These are phyloP conservation scores for Cardamine occulta DNA, from an alignment of 345 rosid genomes.

Conservation along the genomic window DNA sequence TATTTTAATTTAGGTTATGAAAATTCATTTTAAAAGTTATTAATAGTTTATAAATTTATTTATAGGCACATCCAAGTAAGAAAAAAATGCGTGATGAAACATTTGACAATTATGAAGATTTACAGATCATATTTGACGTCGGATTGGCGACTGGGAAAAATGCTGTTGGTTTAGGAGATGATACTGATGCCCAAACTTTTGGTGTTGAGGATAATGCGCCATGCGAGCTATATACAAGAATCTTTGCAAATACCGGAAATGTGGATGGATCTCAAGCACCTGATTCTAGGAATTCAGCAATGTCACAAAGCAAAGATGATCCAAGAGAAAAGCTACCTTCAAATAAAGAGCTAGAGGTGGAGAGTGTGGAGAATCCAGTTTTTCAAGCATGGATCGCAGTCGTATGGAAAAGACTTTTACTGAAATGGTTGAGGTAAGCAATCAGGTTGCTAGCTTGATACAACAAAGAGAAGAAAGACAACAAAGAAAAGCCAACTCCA, in stretches of 20 bases:
- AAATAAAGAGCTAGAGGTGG: not conserved
- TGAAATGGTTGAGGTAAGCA: not conserved
- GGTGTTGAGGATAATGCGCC: too few relatives aligned
- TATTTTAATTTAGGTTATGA: too few relatives aligned
- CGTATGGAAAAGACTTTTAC: not conserved
- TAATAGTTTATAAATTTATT: not conserved
- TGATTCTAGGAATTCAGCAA: not conserved
- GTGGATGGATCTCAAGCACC: too few relatives aligned
- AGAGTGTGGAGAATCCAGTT: not conserved
- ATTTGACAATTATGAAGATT: not conserved
- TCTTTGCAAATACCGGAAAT: too few relatives aligned
- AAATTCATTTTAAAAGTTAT: too few relatives aligned
- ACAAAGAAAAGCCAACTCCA: not conserved
- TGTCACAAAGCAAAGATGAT: not conserved
- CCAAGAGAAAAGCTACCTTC: not conserved
- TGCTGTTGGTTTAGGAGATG: not conserved
- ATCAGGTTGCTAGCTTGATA: not conserved
- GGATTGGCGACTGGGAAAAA: not conserved
- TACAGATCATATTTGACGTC: not conserved
- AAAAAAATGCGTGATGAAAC: not conserved
- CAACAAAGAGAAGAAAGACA: conserved; percentile 1
- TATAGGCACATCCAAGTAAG: not conserved
- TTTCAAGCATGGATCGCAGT: not conserved
- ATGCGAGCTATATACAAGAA: too few relatives aligned
- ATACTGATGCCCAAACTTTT: not conserved